Conservation (phyloP, 1,284 basidiomycete genomes). For the Waitea zeae region DNA sequence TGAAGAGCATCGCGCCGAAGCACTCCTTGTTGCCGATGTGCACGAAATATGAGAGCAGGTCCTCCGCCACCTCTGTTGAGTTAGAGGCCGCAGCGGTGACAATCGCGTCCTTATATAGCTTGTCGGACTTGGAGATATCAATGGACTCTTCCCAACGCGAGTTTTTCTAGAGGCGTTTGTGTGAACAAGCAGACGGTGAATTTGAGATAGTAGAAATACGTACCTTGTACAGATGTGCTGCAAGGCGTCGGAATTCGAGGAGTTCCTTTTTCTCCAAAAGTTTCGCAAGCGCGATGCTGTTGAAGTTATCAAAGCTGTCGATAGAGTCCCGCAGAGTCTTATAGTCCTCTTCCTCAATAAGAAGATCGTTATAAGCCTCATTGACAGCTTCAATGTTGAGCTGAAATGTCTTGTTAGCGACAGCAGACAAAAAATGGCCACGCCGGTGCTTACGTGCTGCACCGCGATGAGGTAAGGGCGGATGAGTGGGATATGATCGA, state of each 20-base stretch:
- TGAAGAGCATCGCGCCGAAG: conserved; percentile 80
- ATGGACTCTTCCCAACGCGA: conserved; percentile 91
- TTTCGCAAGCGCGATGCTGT: conserved; percentile 77
- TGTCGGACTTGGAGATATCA: conserved; percentile 86
- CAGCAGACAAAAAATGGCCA: neutral
- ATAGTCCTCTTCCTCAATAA: conserved; percentile 98
- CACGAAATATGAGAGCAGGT: conserved; percentile 86
- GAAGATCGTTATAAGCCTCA: conserved; percentile 89
- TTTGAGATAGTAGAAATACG: conserved; percentile 5
- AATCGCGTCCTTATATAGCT: conserved; percentile 93
- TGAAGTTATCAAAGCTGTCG: conserved; percentile 97
- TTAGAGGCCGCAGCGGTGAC: conserved; percentile 78
- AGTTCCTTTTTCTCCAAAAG: conserved; percentile 84
- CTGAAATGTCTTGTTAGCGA: conserved; percentile 18
- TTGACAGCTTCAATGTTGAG: conserved; percentile 95
- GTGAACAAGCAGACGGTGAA: neutral
- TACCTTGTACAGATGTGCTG: conserved; percentile 91
- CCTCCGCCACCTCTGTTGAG: conserved; percentile 79
- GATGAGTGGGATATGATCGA: conserved; percentile 91
- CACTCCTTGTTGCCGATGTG: conserved; percentile 98
- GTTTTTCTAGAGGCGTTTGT: conserved; percentile 56
- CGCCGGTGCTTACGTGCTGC: conserved; percentile 56
- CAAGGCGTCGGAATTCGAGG: conserved; percentile 88
- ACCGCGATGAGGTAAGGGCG: conserved; percentile 94
- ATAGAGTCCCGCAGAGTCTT: conserved; percentile 92